These are phyloP conservation scores for Hymenoscyphus scutula DNA, from an alignment of 2,329 filamentous ascomycete species.

Conservation along the genomic window DNA sequence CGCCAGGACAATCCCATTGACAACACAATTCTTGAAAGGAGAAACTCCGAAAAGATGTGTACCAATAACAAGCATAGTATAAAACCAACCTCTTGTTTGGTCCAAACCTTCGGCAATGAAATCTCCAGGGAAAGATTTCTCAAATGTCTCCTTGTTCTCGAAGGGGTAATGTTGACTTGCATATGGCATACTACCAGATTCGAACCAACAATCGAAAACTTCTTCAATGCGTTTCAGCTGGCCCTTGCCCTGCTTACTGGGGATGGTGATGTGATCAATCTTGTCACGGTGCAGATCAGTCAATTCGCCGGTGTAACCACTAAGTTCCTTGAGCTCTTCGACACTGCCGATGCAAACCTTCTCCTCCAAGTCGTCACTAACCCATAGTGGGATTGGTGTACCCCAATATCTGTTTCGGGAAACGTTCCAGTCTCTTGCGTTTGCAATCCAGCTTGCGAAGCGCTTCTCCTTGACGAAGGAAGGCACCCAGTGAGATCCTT, in stretches of 20 bases:
- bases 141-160: slow-evolving; percentile 78
- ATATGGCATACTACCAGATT: slow-evolving; percentile 95
- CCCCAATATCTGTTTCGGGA: slow-evolving; percentile 95
- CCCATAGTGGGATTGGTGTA: slow-evolving; percentile 88
- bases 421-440: slow-evolving; percentile 93
- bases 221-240: slow-evolving; percentile 77
- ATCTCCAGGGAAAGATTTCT: slow-evolving; percentile 81
- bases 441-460: slow-evolving; percentile 87
- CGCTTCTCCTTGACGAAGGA: slow-evolving; percentile 86
- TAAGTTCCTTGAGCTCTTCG: slow-evolving; percentile 78
- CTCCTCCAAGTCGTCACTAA: slow-evolving; percentile 85
- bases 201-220: slow-evolving; percentile 97
- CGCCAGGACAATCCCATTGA: slow-evolving; percentile 90
- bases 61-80: slow-evolving; percentile 84
- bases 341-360: slow-evolving; percentile 83
- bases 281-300: slow-evolving; percentile 89
- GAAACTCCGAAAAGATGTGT: slow-evolving; percentile 81
- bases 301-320: slow-evolving; percentile 80
- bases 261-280: slow-evolving; percentile 91
- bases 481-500: slow-evolving; percentile 89
- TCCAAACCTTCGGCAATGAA: slow-evolving; percentile 94
- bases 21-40: slow-evolving; percentile 94
- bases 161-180: slow-evolving; percentile 90
- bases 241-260: slow-evolving; percentile 83
- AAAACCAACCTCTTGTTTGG: slow-evolving; percentile 96